Base-by-base conservation (phyloP, 116 monocot genomes). In the Zostera marina region DNA sequence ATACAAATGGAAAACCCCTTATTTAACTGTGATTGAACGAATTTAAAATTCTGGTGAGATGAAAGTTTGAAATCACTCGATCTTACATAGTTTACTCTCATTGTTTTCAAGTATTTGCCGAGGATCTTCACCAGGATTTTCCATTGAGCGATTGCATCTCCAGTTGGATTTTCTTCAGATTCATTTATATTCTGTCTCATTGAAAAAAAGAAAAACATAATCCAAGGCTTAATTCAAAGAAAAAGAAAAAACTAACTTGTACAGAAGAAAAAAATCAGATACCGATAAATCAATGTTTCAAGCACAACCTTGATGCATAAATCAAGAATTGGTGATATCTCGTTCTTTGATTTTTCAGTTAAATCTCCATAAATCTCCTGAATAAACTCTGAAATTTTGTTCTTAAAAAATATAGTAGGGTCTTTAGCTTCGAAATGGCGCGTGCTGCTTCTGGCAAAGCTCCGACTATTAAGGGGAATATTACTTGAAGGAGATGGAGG, bases 341-440 rank as follows among this genome's bases (percentile, higher is more conserved):
- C 86, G 47, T 79, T 81, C 51, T 87, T 87, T 26, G 74, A 21
- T 61, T 87, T 87, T 52, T 87, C 86, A 22, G 79, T 48, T 45
- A 87, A 68, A 63, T 81, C 76, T 60, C 86, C 86, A 71, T 81
- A 87, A 51, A 87, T 79, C 65, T 87, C 81, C 68, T 87, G 81
- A 24, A 87, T 61, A 45, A 68, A 81, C 54, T 70, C 81, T 8
- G 86, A 78, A 53, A 87, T 70, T 45, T 87, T 78, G 65, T 78
- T 81, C 69, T 87, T 87, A 49, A 87, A 87, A 64, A 78, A 76
- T 62, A 81, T 68, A 48, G 86, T 79, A 22, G 86, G 81, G 54
- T 81, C 81, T 59, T 74, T 87, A 43, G 86, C 86, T 52, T 87
- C 86, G 56, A 87, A 73, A 63, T 68, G 68, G 49, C 20, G 49